Conservation (phyloP, 345 rosid genomes). For the Barbarea vulgaris region DNA sequence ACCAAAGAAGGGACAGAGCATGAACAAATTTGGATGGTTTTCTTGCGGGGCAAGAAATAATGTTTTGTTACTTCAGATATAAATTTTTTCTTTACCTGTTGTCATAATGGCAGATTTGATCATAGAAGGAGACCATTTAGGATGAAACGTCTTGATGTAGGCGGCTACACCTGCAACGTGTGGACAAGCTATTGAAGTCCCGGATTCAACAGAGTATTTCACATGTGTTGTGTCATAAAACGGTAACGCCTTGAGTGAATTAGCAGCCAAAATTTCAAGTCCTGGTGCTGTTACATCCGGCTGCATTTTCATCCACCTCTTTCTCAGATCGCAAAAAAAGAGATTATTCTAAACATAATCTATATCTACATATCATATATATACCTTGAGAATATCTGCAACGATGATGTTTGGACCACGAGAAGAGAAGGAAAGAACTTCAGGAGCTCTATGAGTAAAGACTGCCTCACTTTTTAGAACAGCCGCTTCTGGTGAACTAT, state of each 20-base stretch:
- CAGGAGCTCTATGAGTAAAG: slow-evolving; percentile 29
- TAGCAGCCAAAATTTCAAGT: slow-evolving; percentile 47
- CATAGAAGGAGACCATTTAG: slow-evolving; percentile 59
- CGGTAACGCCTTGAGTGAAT: slow-evolving; percentile 16
- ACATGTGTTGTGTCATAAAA: slow-evolving; percentile 26
- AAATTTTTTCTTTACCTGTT: slow-evolving; percentile 42
- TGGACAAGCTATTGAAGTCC: slow-evolving; percentile 62
- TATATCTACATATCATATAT: background rate
- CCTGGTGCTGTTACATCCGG: slow-evolving; percentile 54
- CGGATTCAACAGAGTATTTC: slow-evolving; percentile 41
- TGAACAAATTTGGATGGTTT: background rate
- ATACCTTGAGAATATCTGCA: slow-evolving; percentile 33
- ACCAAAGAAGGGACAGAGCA: background rate
- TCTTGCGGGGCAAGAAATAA: background rate
- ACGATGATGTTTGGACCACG: slow-evolving; percentile 37
- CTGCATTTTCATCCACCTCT: slow-evolving; percentile 31
- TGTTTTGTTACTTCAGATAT: background rate
- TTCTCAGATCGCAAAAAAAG: background rate
- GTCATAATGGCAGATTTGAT: slow-evolving; percentile 63
- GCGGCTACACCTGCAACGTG: slow-evolving; percentile 52
- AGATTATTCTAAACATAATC: background rate
- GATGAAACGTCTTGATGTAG: slow-evolving; percentile 44
- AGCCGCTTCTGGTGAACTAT: slow-evolving; percentile 24
- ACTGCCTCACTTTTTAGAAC: slow-evolving; percentile 31
- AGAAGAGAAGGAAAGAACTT: slow-evolving; percentile 40